phyloP scores from a whole-genome alignment of 495 filamentous ascomycete species.

The Neurospora africana region DNA sequence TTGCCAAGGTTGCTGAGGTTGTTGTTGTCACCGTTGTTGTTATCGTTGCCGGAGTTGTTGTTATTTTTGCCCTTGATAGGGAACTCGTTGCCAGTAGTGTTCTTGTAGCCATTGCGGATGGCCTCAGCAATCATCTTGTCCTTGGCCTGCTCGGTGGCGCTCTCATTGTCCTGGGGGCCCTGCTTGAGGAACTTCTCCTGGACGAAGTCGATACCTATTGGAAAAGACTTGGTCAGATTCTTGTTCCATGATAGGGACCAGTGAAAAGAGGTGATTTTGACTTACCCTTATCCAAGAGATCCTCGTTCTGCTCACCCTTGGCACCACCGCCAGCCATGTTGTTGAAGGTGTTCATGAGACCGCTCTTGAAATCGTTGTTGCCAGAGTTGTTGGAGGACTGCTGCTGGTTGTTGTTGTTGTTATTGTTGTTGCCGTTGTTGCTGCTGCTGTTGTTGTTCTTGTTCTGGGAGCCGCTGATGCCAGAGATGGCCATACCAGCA shows the following conservation, averaged over 20 bases:
- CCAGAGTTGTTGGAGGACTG: conserved; percentile 10
- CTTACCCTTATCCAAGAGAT: conserved; percentile 52
- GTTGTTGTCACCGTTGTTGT: not conserved
- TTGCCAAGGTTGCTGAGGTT: not conserved
- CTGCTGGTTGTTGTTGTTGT: conserved; percentile 6
- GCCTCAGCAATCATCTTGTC: conserved; percentile 56
- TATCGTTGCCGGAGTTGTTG: not conserved
- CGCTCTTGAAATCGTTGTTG: conserved; percentile 4
- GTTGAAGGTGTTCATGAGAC: conserved; percentile 50
- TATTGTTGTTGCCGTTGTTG: conserved; percentile 5
- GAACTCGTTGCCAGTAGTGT: conserved; percentile 47
- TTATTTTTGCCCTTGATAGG: conserved; percentile 39
- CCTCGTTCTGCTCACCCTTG: conserved; percentile 61
- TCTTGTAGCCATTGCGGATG: conserved; percentile 55
- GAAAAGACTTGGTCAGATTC: not conserved
- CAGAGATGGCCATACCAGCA: not conserved
- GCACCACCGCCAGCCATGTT: conserved; percentile 50
- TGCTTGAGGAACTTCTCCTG: conserved; percentile 57
- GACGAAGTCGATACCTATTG: conserved; percentile 51
- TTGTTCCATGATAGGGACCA: not conserved
- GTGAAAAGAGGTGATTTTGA: not conserved
- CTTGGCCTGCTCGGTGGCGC: conserved; percentile 62
- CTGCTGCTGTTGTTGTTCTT: conserved; percentile 4
- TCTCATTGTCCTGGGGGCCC: conserved; percentile 60
- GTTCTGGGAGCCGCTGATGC: conserved; percentile 5